phyloP scores from a whole-genome alignment of 1,284 basidiomycete species.

The Phlebopus sp. region DNA sequence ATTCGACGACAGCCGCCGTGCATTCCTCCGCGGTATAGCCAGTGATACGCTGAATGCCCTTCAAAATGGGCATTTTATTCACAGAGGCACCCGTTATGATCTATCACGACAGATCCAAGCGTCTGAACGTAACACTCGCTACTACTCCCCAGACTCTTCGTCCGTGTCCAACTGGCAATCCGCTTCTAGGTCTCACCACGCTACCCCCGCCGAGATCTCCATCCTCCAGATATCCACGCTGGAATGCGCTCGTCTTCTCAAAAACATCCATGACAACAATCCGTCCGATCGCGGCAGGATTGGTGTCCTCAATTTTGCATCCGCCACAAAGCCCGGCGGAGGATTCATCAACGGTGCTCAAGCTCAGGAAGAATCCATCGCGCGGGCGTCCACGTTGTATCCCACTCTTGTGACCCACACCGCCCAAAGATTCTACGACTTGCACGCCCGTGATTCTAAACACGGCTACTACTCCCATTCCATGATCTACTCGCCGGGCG shows the following conservation, averaged over 20 bases:
- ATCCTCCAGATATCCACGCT: constrained; percentile 55
- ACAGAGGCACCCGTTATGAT: too few species aligned
- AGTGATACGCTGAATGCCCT: too few species aligned
- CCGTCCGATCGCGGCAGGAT: constrained; percentile 34
- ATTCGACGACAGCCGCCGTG: too few species aligned
- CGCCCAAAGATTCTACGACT: constrained; percentile 54
- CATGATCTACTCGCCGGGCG: constrained; percentile 63
- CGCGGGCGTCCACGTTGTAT: constrained; percentile 64
- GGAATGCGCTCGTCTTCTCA: constrained; percentile 41
- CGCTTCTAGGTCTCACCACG: constrained; percentile 4
- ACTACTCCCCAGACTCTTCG: constrained; percentile 39
- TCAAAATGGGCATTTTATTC: too few species aligned
- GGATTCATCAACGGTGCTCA: constrained; percentile 64
- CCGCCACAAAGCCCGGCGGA: constrained; percentile 65
- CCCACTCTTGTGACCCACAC: constrained; percentile 52
- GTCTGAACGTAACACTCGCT: constrained; percentile 39
- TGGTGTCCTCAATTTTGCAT: constrained; percentile 70
- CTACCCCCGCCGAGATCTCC: constrained; percentile 33
- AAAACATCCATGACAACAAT: constrained; percentile 17
- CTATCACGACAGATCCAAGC: too few species aligned
- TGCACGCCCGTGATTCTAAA: constrained; percentile 47
- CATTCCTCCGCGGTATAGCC: too few species aligned
- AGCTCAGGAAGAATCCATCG: constrained; percentile 73
- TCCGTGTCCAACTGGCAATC: constrained; percentile 39
- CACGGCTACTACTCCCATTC: constrained; percentile 62